Evolutionary conservation across 176 grass and related monocot genomes (phyloP).

Genomic region (Ananas comosus): DNA sequence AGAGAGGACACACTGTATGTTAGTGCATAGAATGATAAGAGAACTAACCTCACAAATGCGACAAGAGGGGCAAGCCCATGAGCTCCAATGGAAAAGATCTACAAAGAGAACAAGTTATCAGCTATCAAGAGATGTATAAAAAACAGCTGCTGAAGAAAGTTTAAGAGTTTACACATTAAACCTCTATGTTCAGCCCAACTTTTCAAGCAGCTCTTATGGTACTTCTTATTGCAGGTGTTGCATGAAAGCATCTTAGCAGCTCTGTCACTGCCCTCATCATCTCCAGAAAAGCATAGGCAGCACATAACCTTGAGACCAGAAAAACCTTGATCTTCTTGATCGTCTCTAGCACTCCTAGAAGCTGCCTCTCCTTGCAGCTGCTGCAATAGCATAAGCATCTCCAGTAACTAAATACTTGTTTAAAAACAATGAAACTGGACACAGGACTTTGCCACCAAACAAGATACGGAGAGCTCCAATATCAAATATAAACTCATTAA

Average conservation of each 20-base stretch:
- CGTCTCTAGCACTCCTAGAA: constrained; percentile 7
- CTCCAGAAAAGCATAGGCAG: constrained; percentile 24
- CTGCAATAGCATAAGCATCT: constrained; percentile 3
- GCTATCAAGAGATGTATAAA: neutral
- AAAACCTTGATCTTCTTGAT: constrained; percentile 24
- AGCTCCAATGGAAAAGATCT: constrained; percentile 31
- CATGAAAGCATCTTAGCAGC: constrained; percentile 24
- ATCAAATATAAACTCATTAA: no score
- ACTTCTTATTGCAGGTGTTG: constrained; percentile 26
- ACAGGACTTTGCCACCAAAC: no score
- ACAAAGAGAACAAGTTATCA: constrained; percentile 6
- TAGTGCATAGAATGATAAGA: neutral
- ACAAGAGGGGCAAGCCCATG: constrained; percentile 27
- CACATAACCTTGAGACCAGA: constrained; percentile 14
- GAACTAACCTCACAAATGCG: constrained; percentile 25
- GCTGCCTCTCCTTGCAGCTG: constrained; percentile 11
- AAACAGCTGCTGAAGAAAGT: neutral
- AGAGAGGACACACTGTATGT: neutral
- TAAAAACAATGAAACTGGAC: no score
- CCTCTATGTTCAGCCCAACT: constrained; percentile 24
- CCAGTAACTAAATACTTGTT: neutral
- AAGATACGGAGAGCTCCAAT: no score
- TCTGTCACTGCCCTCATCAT: constrained; percentile 14
- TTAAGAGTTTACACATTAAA: neutral
- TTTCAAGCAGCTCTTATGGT: constrained; percentile 25